Base-by-base conservation (phyloP, 1,284 basidiomycete species). In the Mycena sp. region DNA sequence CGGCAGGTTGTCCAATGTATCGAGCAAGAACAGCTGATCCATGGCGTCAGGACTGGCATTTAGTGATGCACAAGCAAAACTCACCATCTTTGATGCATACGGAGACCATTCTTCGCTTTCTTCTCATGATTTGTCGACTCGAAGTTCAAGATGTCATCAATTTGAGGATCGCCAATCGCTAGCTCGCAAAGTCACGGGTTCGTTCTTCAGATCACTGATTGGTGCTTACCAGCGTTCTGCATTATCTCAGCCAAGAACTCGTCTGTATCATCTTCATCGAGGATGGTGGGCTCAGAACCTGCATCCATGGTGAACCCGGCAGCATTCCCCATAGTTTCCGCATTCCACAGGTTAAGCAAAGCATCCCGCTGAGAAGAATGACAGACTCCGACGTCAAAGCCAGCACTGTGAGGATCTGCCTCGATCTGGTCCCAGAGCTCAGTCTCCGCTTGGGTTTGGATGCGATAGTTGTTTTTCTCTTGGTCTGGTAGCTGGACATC, bases 1-100 rank as follows among this genome's bases (percentile, higher is more conserved):
- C 21, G 63, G 63, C 2, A 64, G 28, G 23, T 64, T 64, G 25
- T 53, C 49, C 17, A 64, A 19, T 1, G 44, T 41, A 29, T 64
- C 62, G 0, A 64, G 45, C 17, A 64, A 19, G n/a, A 56, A 57
- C 44, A 63, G 49, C 61, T 63, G 38, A 51, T n/a, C n/a, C n/a
- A n/a, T n/a, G n/a, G n/a, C n/a, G n/a, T n/a, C n/a, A n/a, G n/a
- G n/a, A n/a, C n/a, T n/a, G n/a, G n/a, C n/a, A n/a, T n/a, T n/a
- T n/a, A n/a, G n/a, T n/a, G n/a, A n/a, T n/a, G n/a, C n/a, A n/a
- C n/a, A n/a, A n/a, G n/a, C n/a, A 25, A 7, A 17, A 32, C 48
- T 43, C 7, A 50, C 57, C 40, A 41, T 51, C 29, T 52, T 59
- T 1, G 38, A 49, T 30, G 37, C 26, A 23, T 59, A 59, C n/a